Evolutionary conservation across 2,329 filamentous ascomycete genomes (phyloP), one percentile per base, ranked within the genome.

Genomic region (Penicillium sp.): DNA sequence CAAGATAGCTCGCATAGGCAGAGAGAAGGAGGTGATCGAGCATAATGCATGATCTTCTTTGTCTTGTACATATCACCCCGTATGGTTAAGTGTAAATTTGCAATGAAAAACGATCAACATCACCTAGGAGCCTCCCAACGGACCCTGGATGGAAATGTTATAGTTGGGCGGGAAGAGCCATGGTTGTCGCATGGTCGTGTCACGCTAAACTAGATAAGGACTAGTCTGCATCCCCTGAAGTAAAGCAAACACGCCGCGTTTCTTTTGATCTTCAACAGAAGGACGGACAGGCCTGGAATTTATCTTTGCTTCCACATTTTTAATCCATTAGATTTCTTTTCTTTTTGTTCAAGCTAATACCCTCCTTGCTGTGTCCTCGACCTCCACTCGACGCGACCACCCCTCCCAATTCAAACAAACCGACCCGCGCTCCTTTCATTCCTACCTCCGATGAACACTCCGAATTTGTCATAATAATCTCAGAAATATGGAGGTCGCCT

Each of bases 401-500:
- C 44, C 58, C 54, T 56, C 61, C 59, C 54, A 59, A 53, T 55
- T 55, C 50, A 50, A 45, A 46, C 44, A 46, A 39, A 48, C 43
- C 52, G 48, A 43, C 45, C 50, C 52, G 48, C 55, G 48, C 53
- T 53, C 53, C 57, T 45, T 32, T 57, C 50, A 45, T 39, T 55
- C 57, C 51, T 54, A 52, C 56, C 55, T 58, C 70, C 66, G 58
- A 76, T 75, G 73, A 67, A 57, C 63, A 50, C 54, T 47, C 55
- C 55, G 55, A 54, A 45, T 42, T 53, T 42, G 50, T 57, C 54
- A 50, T 60, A 56, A 65, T 68, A 70, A 59, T 64, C 45, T 63
- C 40, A 53, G 49, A 62, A 60, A 55, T 48, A 74, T 74, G 72
- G 72, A 75, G 66, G 72, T 74, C 54, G 71, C 67, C 63, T 65